phyloP scores from a whole-genome alignment of 352 stramenopile genomes.

The Phytophthora sojae region DNA sequence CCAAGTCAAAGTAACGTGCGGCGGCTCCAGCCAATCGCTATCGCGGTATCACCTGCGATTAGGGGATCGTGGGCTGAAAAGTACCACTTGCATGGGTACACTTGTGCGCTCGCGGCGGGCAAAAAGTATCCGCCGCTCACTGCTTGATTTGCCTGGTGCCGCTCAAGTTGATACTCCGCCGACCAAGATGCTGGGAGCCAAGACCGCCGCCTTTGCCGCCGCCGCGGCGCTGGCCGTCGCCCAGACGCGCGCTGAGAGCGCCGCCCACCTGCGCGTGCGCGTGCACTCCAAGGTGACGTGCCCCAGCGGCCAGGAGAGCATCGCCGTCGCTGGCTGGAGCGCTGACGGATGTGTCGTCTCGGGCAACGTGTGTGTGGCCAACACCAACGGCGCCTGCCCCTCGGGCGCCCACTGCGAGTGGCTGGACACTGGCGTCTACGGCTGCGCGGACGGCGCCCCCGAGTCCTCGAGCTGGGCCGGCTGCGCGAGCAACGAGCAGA shows the following conservation, averaged over 20 bases:
- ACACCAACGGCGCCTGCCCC: conserved; percentile 28
- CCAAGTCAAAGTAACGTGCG: conserved; percentile 23
- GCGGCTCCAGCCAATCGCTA: conserved; percentile 15
- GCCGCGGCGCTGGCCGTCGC: conserved; percentile 29
- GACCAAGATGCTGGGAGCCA: conserved; percentile 42
- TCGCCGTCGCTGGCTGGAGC: conserved; percentile 24
- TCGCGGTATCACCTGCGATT: background rate
- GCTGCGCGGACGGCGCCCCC: conserved; percentile 26
- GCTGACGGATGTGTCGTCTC: conserved; percentile 16
- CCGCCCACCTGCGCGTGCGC: conserved; percentile 40
- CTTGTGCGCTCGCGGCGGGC: background rate
- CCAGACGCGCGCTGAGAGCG: conserved; percentile 29
- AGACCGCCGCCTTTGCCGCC: conserved; percentile 36
- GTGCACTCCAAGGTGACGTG: conserved; percentile 38
- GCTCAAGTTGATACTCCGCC: conserved; percentile 3
- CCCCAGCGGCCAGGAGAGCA: conserved; percentile 28
- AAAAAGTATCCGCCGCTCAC: conserved; percentile 21
- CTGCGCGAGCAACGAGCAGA: conserved; percentile 24
- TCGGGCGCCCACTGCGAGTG: conserved; percentile 33
- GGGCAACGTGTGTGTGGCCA: conserved; percentile 27
- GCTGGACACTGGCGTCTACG: conserved; percentile 40
- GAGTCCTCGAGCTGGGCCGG: conserved; percentile 6
- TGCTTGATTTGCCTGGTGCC: conserved; percentile 35
- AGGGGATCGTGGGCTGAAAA: conserved; percentile 19
- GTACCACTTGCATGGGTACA: conserved; percentile 17